phyloP scores from a whole-genome alignment of 1,139 yeast species.

The Nakaseomyces nivariensis region DNA sequence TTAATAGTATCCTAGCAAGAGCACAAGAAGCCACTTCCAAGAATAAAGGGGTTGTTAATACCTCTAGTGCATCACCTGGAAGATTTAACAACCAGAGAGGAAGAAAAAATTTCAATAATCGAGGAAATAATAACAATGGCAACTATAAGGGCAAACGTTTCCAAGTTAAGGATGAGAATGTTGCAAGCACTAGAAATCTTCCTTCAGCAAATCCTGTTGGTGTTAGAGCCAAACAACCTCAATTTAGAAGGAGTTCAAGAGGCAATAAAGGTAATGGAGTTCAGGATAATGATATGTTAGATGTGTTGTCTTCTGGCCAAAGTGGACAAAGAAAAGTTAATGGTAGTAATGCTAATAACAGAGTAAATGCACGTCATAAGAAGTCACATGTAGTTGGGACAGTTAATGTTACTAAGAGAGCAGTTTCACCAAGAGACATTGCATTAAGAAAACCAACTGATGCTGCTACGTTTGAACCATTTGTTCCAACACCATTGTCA shows the following conservation, averaged over 20 bases:
- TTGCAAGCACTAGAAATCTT: not conserved
- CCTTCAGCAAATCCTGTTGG: not conserved
- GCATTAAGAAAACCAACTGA: not conserved
- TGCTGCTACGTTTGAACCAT: not conserved
- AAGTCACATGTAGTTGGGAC: not conserved
- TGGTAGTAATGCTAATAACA: not conserved
- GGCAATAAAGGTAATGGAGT: not conserved
- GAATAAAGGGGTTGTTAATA: not conserved
- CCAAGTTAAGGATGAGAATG: not conserved
- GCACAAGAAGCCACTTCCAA: conserved; percentile 19
- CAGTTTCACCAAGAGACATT: not conserved
- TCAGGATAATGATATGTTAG: conserved; percentile 1
- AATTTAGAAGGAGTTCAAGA: conserved; percentile 1
- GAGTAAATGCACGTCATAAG: not conserved
- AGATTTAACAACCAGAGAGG: conserved; percentile 2
- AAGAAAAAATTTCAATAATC: not conserved
- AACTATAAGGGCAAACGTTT: not conserved
- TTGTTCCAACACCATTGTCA: not conserved
- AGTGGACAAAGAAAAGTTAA: not conserved
- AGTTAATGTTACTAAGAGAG: not conserved
- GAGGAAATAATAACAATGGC: not conserved
- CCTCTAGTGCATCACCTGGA: not conserved
- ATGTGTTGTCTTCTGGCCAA: not conserved
- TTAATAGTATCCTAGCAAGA: conserved; percentile 15
- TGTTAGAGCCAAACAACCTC: not conserved